Base-by-base conservation (phyloP, 139 green algal species). In the Marvania coccoides region DNA sequence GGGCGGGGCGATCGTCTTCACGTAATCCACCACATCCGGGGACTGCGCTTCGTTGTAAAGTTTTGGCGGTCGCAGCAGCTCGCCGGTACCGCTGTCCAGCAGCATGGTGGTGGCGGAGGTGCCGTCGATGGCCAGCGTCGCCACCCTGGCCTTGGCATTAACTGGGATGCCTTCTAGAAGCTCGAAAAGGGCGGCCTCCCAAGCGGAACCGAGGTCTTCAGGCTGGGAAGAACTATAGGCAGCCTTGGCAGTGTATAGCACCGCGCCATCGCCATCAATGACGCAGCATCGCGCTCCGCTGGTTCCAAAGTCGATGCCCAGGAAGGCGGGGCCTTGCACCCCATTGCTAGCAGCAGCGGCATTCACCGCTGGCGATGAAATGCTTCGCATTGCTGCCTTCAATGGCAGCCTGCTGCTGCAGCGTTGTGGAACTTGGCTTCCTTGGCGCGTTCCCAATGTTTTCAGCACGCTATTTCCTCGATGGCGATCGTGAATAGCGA, bases 291-390 rank as follows among this genome's bases (percentile, higher is more conserved):
- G 67, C 0, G 89, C 90, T 0, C 91, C 91, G 13, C 81, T 92
- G 0, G 91, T 97, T 9, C 91, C 91, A 69, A 95, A 96, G 58
- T 97, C 91, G 8, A 97, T 72, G 8, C 91, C 91, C 12, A 95
- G 29, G 60, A 83, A 91, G 42, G 40, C 64, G 14, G 35, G 29
- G 26, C n/a, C n/a, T n/a, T n/a, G n/a, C n/a, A n/a, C n/a, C n/a
- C n/a, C n/a, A n/a, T n/a, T n/a, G n/a, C n/a, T n/a, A n/a, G n/a
- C n/a, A n/a, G n/a, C n/a, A n/a, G n/a, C n/a, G n/a, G n/a, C n/a
- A n/a, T n/a, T n/a, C n/a, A n/a, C n/a, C n/a, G n/a, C n/a, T n/a
- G n/a, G n/a, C n/a, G n/a, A n/a, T n/a, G n/a, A n/a, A n/a, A n/a
- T n/a, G n/a, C n/a, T n/a, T n/a, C n/a, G n/a, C n/a, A n/a, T n/a